Conservation (phyloP, 2,329 filamentous ascomycete species). For the Aspergillus ochraceoroseus region DNA sequence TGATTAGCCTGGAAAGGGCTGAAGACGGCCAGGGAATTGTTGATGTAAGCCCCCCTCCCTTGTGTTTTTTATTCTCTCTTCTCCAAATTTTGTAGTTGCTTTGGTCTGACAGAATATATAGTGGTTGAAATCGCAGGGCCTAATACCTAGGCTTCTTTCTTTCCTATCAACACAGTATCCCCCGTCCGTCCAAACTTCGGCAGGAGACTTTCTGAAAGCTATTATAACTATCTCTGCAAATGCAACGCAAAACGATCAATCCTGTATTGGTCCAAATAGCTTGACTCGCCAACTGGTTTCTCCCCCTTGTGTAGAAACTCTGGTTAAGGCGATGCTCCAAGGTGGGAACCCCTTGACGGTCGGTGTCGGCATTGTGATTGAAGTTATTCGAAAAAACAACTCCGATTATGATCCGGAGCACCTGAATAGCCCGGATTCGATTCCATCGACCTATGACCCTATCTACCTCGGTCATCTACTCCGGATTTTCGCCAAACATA, state of each 20-base stretch:
- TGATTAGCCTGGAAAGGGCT: constrained; percentile 89
- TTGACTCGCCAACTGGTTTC: constrained; percentile 93
- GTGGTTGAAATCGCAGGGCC: constrained; percentile 87
- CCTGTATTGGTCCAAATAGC: constrained; percentile 97
- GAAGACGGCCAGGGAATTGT: constrained; percentile 90
- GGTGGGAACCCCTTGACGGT: constrained; percentile 94
- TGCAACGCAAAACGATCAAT: constrained; percentile 94
- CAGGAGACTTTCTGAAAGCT: constrained; percentile 95
- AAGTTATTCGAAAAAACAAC: constrained; percentile 98
- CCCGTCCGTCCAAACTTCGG: constrained; percentile 89
- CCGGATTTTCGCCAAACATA: constrained; percentile 80
- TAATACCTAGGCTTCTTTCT: constrained; percentile 80
- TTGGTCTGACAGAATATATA: constrained; percentile 34
- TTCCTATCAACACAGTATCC: constrained; percentile 81
- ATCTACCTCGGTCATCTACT: constrained; percentile 92
- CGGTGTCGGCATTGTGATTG: constrained; percentile 93
- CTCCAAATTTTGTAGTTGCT: not conserved
- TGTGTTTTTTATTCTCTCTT: not conserved
- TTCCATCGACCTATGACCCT: constrained; percentile 80
- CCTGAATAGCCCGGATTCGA: constrained; percentile 69
- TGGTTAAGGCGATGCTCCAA: constrained; percentile 87
- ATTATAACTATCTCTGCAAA: constrained; percentile 99
- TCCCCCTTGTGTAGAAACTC: constrained; percentile 69
- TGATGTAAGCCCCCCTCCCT: constrained; percentile 58
- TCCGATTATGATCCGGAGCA: constrained; percentile 97